Conservation (phyloP, 225 moss, liverwort and hornwort genomes). For the Pseudisothecium myosuroides region DNA sequence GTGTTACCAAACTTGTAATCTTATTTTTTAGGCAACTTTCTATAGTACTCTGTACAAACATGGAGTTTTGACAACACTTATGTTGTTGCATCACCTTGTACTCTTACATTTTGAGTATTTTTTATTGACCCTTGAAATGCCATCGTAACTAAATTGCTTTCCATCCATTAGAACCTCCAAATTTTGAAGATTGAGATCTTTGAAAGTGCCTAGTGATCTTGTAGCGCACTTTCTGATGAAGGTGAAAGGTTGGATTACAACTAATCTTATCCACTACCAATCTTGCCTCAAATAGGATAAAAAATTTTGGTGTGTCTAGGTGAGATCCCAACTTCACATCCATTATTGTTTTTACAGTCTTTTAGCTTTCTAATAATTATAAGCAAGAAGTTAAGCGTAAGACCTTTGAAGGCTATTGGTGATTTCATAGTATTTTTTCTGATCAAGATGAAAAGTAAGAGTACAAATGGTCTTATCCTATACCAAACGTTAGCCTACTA, state of each 20-base stretch:
- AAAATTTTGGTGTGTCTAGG: no score
- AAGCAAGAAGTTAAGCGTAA: neutral
- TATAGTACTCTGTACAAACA: no score
- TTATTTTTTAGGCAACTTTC: neutral
- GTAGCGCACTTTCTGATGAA: neutral
- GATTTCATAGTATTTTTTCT: neutral
- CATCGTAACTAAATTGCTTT: neutral
- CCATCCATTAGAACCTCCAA: neutral
- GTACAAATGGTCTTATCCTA: accelerated
- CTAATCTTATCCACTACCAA: neutral
- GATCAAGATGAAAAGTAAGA: neutral
- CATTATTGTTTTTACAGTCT: no score
- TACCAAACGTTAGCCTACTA: no score
- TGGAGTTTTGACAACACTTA: neutral
- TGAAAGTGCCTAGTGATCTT: neutral
- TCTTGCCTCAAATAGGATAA: no score
- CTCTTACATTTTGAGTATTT: neutral
- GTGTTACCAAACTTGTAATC: neutral
- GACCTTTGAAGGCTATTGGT: neutral
- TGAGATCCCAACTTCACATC: neutral
- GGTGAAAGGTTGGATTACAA: neutral
- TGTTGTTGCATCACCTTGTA: accelerated
- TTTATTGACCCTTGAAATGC: neutral
- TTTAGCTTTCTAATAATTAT: no score
- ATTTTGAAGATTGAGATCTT: neutral